phyloP scores from a whole-genome alignment of 1,284 basidiomycete genomes.

The Schizophyllum commune region DNA sequence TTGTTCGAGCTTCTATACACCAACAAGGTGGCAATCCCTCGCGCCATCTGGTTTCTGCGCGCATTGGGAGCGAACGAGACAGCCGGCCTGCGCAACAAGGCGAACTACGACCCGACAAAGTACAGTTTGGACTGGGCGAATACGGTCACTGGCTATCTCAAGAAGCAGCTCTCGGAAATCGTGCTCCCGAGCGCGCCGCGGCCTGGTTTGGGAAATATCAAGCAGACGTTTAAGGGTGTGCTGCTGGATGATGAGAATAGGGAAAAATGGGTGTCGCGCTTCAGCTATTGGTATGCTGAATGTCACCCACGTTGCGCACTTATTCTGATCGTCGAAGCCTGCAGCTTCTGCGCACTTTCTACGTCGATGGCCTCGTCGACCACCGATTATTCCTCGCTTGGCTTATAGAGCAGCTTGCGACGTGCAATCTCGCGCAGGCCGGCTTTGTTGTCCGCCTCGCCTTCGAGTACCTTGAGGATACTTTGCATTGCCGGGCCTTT shows the following conservation, averaged over 20 bases:
- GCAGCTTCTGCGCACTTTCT: constrained; percentile 70
- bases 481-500: constrained; percentile 60
- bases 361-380: constrained; percentile 78
- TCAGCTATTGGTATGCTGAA: constrained; percentile 64
- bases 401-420: constrained; percentile 73
- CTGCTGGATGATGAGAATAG: constrained; percentile 62
- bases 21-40: constrained; percentile 74
- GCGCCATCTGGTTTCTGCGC: constrained; percentile 94
- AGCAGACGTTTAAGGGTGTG: constrained; percentile 73
- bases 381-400: constrained; percentile 74
- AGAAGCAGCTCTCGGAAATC: constrained; percentile 84
- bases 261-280: constrained; percentile 75
- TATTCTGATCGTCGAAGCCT: constrained; percentile 22
- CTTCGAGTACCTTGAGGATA: constrained; percentile 73
- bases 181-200: constrained; percentile 73
- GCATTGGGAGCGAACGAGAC: constrained; percentile 96
- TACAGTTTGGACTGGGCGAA: constrained; percentile 91
- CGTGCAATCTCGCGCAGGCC: constrained; percentile 78
- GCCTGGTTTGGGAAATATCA: constrained; percentile 59
- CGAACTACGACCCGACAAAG: constrained; percentile 67
- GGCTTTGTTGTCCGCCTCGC: constrained; percentile 74
- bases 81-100: constrained; percentile 59
- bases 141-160: constrained; percentile 80
- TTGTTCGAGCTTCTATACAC: constrained; percentile 83
- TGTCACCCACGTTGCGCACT: neutral